Percentiles rank a stretch among this genome's conserved stretches.
Evolutionary conservation across 768 basidiomycete genomes (phyloP).

Genomic region (Gloeostereum incarnatum): DNA sequence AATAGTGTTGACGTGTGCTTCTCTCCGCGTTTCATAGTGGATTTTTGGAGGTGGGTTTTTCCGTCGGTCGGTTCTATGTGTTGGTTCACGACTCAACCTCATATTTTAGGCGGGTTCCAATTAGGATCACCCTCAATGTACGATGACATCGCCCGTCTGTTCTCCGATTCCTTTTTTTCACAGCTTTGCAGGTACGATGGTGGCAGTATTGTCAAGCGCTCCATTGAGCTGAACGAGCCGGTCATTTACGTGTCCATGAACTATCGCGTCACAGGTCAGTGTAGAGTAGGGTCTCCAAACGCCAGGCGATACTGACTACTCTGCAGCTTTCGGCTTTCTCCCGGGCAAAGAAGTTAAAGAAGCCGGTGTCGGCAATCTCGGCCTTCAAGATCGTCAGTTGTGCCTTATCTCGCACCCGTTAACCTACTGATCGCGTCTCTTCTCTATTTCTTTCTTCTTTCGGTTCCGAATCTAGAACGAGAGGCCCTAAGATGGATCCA

Average conservation of each 20-base stretch:
- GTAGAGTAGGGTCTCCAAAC: slow-evolving; percentile 1
- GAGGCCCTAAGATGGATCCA: slow-evolving; percentile 57
- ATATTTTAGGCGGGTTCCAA: slow-evolving; percentile 25
- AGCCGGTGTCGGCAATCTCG: slow-evolving; percentile 50
- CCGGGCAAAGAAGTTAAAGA: slow-evolving; percentile 40
- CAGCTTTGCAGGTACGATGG: slow-evolving; percentile 29
- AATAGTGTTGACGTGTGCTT: not conserved
- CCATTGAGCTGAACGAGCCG: slow-evolving; percentile 30
- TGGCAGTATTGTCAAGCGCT: slow-evolving; percentile 30
- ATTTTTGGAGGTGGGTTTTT: slow-evolving; percentile 35
- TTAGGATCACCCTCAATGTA: slow-evolving; percentile 26
- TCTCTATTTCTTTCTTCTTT: not conserved
- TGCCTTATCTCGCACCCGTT: no score
- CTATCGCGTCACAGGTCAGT: slow-evolving; percentile 28
- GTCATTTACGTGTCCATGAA: slow-evolving; percentile 48
- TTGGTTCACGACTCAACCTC: not conserved
- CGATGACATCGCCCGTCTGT: no score
- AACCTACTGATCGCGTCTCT: no score
- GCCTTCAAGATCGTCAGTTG: slow-evolving; percentile 53
- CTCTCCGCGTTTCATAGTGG: slow-evolving; percentile 24
- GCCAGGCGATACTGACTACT: not conserved
- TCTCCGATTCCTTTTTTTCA: not conserved
- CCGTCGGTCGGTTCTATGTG: not conserved
- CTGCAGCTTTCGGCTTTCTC: slow-evolving; percentile 40
- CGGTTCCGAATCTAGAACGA: slow-evolving; percentile 26